Evolutionary conservation across 2,329 filamentous ascomycete species (phyloP), one percentile per base, ranked within the genome.

Genomic region (Aspergillus texensis): DNA sequence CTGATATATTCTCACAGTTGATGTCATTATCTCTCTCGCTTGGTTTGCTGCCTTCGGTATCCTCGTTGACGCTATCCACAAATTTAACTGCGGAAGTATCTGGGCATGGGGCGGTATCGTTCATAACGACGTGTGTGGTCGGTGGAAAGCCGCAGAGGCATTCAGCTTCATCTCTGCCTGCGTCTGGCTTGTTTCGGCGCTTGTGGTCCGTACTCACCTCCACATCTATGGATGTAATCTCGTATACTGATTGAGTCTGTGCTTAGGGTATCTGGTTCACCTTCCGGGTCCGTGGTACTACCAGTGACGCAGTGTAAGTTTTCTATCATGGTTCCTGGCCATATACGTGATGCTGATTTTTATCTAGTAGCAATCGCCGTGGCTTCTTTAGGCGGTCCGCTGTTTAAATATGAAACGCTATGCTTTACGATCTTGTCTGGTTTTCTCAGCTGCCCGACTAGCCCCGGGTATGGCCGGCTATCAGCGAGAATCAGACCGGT

Each of bases 1-100:
- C 59, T 58, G 24, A 67, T 32, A 6, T 12, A n/a, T 53, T 11
- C 53, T 50, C 55, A 43, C 43, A 80, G 80, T 88, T 69, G 91
- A 94, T 72, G 71, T 93, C 30, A 68, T 93, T 71, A 81, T 93
- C 68, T 89, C 88, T 52, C 78, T 89, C 61, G 82, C 86, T 56
- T 93, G 90, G 90, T 92, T 91, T 72, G 85, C 86, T 30, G 83
- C 84, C 3, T 92, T 92, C 70, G 89, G 88, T 43, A 80, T 92
- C 6, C 80, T 91, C 6, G 87, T 89, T 60, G 81, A 88, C 72
- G 84, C 86, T 72, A 77, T 82, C 61, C 71, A 84, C 50, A 78
- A 81, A 48, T 74, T 82, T 59, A 75, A 78, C 28, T 89, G 87
- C 70, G 86, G 86, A 41, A 76, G 80, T 66, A 76, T 86, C 65